Evolutionary conservation across 1,139 yeast genomes (phyloP).

Genomic region (Spencermartinsiella ligniputridi): DNA sequence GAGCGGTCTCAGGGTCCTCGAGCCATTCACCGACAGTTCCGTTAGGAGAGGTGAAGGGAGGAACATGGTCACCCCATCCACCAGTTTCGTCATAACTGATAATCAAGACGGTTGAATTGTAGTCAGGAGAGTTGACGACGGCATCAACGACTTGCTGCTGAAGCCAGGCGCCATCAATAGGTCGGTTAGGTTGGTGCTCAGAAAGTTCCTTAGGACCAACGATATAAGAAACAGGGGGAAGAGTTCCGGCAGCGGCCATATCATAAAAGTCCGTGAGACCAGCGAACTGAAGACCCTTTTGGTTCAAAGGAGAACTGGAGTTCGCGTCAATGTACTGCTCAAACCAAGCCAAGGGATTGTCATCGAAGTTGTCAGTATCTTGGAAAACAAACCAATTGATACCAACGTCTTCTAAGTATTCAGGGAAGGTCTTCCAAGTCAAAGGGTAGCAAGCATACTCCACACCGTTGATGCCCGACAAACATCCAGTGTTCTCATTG

Average conservation of each 20-base stretch:
- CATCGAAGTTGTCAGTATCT: conserved; percentile 25
- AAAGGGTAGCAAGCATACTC: conserved; percentile 24
- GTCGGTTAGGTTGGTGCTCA: conserved; percentile 26
- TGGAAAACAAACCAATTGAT: conserved; percentile 27
- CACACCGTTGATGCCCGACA: conserved; percentile 13
- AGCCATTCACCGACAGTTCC: conserved; percentile 27
- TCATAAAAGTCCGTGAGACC: conserved; percentile 23
- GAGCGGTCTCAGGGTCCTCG: conserved; percentile 17
- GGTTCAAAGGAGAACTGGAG: conserved; percentile 16
- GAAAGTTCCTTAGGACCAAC: conserved; percentile 25
- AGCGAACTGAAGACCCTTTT: conserved; percentile 20
- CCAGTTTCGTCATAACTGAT: conserved; percentile 29
- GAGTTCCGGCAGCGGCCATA: conserved; percentile 22
- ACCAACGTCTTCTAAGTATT: conserved; percentile 20
- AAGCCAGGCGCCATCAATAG: conserved; percentile 28
- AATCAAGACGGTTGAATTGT: conserved; percentile 23
- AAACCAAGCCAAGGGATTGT: conserved; percentile 26
- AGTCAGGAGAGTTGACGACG: conserved; percentile 20
- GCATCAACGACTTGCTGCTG: conserved; percentile 23
- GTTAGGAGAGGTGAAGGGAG: conserved; percentile 20
- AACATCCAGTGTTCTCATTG: conserved; percentile 20
- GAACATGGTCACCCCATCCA: conserved; percentile 29
- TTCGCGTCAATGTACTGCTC: conserved; percentile 19
- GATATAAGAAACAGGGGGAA: conserved; percentile 26
- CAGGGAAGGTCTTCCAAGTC: conserved; percentile 26